Evolutionary conservation across 345 rosid species (phyloP), one percentile per base, ranked within the genome.

Genomic region (Citrus hindsii): DNA sequence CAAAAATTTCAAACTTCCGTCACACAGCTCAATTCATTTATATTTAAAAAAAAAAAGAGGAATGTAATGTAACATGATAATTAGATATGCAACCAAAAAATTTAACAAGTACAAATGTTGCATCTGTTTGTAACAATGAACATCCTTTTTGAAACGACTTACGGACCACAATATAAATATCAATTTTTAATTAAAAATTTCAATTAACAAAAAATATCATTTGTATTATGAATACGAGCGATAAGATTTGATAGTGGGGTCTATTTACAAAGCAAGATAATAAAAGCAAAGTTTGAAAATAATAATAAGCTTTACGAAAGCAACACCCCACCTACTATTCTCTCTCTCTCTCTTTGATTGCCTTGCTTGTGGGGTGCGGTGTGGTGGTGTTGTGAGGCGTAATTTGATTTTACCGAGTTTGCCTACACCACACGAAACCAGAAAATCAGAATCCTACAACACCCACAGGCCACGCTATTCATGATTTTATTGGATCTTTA

Each of bases 251-350:
- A 10, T 38, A n/a, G 75, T 61, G 32, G 60, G 81, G 82, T 56
- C 70, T 32, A 64, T 12, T 1, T 5, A 27, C 60, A 56, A 30
- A 74, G 76, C 38, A 77, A 77, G 70, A 22, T 25, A 35, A 76
- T 46, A 80, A 83, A 81, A 83, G 51, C 37, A 22, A 73, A 77
- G 73, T 37, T 68, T 65, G 61, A 40, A 19, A 61, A 62, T 40
- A 27, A 62, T 3, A 70, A 69, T 79, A 81, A 82, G 79, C 79
- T 80, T 74, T n/a, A 60, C 30, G 89, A 90, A 90, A 89, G 89
- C 85, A 89, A 87, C 92, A 37, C 82, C 69, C 77, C 82, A 87
- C 90, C 97, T 3, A 85, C 88, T 75, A 79, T 24, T 79, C 42
- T 14, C 38, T 82, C 28, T 51, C 28, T 51, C 21, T 51, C 21